A percentile compares a stretch with the other conserved stretches of the same genome.
These are phyloP conservation scores for Phaseolus lunatus DNA, from an alignment of 306 rosid species.

Conservation along the genomic window DNA sequence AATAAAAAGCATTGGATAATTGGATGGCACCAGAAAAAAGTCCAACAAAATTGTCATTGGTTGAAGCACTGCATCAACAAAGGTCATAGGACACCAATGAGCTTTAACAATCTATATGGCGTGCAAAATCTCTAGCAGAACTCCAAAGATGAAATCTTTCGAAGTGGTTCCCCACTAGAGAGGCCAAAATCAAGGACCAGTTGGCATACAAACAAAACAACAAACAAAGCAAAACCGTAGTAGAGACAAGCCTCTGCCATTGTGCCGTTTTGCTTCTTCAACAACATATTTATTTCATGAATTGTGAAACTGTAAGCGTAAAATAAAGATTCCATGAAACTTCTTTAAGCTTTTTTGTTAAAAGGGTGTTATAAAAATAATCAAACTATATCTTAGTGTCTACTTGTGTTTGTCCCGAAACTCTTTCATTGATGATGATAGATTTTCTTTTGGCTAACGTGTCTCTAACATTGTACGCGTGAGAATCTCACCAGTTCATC, in stretches of 20 bases:
- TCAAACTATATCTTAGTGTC: not conserved
- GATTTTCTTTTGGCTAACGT: not conserved
- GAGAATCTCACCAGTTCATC: not conserved
- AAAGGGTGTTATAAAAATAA: not conserved
- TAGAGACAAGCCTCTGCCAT: conserved; percentile 37
- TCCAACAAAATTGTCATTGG: conserved; percentile 29
- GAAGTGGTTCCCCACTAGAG: conserved; percentile 42
- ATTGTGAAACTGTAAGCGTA: conserved; percentile 14
- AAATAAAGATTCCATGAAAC: conserved; percentile 10
- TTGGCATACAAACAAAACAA: conserved; percentile 35
- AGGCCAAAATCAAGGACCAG: conserved; percentile 45
- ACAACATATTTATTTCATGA: not conserved
- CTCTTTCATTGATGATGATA: not conserved
- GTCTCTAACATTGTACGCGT: not conserved
- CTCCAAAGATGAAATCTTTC: conserved; percentile 37
- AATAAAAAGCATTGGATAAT: conserved; percentile 13
- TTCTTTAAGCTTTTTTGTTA: not conserved
- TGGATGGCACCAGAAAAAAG: conserved; percentile 35
- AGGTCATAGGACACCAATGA: conserved; percentile 40
- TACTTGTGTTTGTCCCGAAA: not conserved
- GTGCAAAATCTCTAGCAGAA: conserved; percentile 44
- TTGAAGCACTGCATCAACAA: conserved; percentile 43
- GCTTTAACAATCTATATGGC: conserved; percentile 39
- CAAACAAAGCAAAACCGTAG: conserved; percentile 9
- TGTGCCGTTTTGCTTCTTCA: conserved; percentile 32